Conservation (phyloP, 768 basidiomycete genomes). For the Trametes maxima region DNA sequence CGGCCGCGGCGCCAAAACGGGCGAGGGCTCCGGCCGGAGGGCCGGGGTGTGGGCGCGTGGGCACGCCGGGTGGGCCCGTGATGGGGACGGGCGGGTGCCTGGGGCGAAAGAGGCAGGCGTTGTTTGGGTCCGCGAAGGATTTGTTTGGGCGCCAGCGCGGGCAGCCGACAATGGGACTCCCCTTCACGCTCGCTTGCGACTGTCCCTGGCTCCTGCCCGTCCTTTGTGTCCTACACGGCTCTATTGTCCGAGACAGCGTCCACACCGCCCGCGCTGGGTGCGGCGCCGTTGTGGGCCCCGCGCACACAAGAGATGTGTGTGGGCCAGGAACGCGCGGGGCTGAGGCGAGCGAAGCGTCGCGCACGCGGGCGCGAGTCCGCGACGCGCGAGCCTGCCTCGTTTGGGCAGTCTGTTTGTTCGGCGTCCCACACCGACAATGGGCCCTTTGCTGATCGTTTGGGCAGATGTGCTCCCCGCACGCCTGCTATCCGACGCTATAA, state of each 20-base stretch:
- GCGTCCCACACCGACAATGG: conserved; percentile 1
- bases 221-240: conserved; percentile 16
- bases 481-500: conserved; percentile 15
- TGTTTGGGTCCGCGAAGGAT: conserved; percentile 16
- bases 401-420: conserved; percentile 24
- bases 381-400: not conserved
- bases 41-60: conserved; percentile 9
- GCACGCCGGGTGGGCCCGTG: conserved; percentile 1
- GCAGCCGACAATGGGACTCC: conserved; percentile 29
- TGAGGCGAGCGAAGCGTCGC: conserved; percentile 10
- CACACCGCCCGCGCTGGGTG: not conserved
- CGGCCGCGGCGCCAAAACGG: not conserved
- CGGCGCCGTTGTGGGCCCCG: not conserved
- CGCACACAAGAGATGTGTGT: conserved; percentile 4
- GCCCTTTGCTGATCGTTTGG: conserved; percentile 10
- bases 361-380: conserved; percentile 3
- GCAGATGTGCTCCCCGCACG: not conserved
- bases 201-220: not conserved
- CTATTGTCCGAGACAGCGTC: conserved; percentile 17
- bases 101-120: conserved; percentile 15
- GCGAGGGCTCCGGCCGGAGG: not conserved
- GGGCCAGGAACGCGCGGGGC: conserved; percentile 11
- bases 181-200: conserved; percentile 27
- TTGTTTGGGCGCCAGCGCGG: not conserved
- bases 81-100: conserved; percentile 7